These are phyloP conservation scores for Iris macrosiphon DNA, from an alignment of 106 monocot species.

Conservation along the genomic window DNA sequence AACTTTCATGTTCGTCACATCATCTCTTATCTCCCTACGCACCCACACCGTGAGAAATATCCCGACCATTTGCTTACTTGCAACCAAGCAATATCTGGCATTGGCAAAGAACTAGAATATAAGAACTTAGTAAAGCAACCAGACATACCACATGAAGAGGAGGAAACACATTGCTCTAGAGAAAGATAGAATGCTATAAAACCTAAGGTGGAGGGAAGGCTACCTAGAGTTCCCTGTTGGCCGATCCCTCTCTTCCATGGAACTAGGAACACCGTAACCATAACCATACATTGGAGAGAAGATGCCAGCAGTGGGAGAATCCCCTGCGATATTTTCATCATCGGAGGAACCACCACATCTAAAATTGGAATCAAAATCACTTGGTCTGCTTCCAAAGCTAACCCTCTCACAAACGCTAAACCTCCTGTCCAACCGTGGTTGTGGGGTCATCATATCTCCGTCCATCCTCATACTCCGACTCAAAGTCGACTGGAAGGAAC, in stretches of 20 bases:
- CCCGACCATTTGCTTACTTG: constrained; percentile 71
- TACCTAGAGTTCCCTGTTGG: constrained; percentile 39
- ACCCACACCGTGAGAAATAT: constrained; percentile 65
- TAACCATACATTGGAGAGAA: constrained; percentile 49
- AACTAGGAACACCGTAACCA: constrained; percentile 23
- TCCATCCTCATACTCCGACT: constrained; percentile 55
- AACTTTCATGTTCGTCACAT: constrained; percentile 52
- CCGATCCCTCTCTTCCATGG: constrained; percentile 26
- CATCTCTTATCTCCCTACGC: constrained; percentile 52
- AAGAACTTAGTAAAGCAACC: background rate
- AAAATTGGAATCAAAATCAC: constrained; percentile 56
- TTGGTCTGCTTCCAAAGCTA: constrained; percentile 51
- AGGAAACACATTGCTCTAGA: too few relatives aligned
- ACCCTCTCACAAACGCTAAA: constrained; percentile 61
- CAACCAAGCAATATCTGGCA: constrained; percentile 48
- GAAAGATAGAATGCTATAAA: too few relatives aligned
- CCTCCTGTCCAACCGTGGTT: constrained; percentile 29
- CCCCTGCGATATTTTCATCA: constrained; percentile 34
- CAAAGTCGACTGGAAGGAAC: constrained; percentile 46
- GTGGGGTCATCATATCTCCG: constrained; percentile 30
- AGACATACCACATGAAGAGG: too few relatives aligned
- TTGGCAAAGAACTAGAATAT: background rate
- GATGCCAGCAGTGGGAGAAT: constrained; percentile 43
- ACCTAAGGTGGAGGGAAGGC: background rate
- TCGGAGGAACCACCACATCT: constrained; percentile 39